A percentile compares a stretch with the other conserved stretches of the same genome.
Conservation (phyloP, 768 basidiomycete genomes). For the Flagelloscypha sp. region DNA sequence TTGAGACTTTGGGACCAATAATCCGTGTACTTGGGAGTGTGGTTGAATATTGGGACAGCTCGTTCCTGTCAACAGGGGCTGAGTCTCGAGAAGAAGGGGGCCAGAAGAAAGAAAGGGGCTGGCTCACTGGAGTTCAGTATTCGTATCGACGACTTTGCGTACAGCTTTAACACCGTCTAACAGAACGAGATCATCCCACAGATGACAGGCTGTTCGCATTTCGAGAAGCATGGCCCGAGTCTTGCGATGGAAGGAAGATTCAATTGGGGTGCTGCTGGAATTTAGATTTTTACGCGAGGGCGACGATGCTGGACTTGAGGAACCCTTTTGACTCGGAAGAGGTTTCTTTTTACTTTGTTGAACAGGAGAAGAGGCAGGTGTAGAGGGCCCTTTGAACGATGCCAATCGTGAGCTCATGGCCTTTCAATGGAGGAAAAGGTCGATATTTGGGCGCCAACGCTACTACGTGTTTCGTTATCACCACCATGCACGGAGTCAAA, state of each 20-base stretch:
- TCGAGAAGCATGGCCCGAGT: conserved; percentile 63
- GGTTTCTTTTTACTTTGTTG: too few relatives aligned
- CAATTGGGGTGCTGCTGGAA: conserved; percentile 44
- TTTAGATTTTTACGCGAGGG: conserved; percentile 27
- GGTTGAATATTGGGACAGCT: conserved; percentile 46
- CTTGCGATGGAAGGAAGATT: conserved; percentile 79
- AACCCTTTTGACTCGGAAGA: too few relatives aligned
- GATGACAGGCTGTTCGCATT: conserved; percentile 49
- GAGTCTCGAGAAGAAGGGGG: too few relatives aligned
- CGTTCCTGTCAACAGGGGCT: conserved; percentile 50
- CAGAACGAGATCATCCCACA: conserved; percentile 80
- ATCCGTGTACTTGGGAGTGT: conserved; percentile 49
- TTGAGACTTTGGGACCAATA: conserved; percentile 54
- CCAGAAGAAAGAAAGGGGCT: not conserved
- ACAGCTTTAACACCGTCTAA: conserved; percentile 74
- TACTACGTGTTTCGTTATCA: conserved; percentile 6
- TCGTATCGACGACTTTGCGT: conserved; percentile 60
- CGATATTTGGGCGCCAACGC: not conserved
- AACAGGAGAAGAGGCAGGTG: conserved; percentile 62
- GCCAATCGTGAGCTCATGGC: conserved; percentile 48
- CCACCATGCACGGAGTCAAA: conserved; percentile 53
- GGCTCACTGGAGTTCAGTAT: conserved; percentile 80
- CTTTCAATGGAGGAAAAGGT: too few relatives aligned
- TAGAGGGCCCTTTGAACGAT: conserved; percentile 75
- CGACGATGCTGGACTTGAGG: conserved; percentile 31